Base-by-base conservation (phyloP, 2,329 filamentous ascomycete species). In the Alternaria alternata region DNA sequence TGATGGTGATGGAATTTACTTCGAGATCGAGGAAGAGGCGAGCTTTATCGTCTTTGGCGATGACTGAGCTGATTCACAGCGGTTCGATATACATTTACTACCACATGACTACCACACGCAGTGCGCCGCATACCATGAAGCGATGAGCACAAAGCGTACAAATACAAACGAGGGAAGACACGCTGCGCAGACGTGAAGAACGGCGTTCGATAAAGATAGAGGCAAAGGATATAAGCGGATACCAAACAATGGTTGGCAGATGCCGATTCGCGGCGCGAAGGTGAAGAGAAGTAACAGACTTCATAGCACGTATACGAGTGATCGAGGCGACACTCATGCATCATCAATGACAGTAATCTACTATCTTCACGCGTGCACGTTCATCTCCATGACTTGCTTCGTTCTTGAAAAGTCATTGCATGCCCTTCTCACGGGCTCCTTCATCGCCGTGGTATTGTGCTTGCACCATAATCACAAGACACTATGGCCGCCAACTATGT, bases 11-110 rank as follows among this genome's bases (percentile, higher is more conserved):
- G 43, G 53, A 30, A 54, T 65, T 14, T 64, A 61, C 36, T 68
- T 64, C 34, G 63, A 71, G 24, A 49, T 60, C 12, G 66, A 69
- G 3, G 65, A 70, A 6, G 62, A 69, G 32, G 54, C 63, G 18
- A 70, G 58, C 49, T 72, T 68, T 32, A 65, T 72, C 16, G 64
- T 72, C 5, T 72, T 72, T 47, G 65, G 63, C 4, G 63, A 69
- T 20, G 66, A 69, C 39, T 71, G 62, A 70, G 44, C 22, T 20
- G 34, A 14, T 34, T 32, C 41, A 38, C 46, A 49, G 30, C 20
- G 32, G 22, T 38, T 3, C 22, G 42, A 30, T 39, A 30, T 22
- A 26, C 11, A 28, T 9, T 28, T 32, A 41, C 12, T 16, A 24
- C 28, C 32, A 44, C 22, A n/a, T 24, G 12, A 9, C 30, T 36